Conservation (phyloP, 129 eudicot species). For the Apium graveolens region DNA sequence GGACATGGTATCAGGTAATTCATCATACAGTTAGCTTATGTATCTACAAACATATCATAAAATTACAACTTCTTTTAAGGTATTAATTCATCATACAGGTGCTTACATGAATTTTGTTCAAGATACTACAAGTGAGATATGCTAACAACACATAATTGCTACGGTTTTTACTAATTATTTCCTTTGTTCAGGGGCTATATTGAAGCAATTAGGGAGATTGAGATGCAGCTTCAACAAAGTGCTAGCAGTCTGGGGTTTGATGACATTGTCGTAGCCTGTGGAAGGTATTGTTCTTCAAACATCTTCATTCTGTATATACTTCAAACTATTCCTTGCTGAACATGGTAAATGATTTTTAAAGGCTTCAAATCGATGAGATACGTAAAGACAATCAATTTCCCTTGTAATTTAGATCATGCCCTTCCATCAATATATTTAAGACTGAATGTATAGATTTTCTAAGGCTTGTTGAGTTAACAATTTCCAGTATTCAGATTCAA, state of each 20-base stretch:
- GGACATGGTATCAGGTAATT: too few species aligned
- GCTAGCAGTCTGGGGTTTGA: constrained; percentile 41
- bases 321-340: not conserved
- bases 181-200: constrained; percentile 73
- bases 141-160: not conserved
- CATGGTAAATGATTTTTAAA: not conserved
- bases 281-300: constrained; percentile 43
- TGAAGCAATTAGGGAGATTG: constrained; percentile 87
- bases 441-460: not conserved
- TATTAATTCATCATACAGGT: not conserved
- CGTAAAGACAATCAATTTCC: not conserved
- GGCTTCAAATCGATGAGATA: not conserved
- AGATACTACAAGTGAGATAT: not conserved
- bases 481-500: not conserved
- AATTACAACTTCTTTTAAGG: too few species aligned
- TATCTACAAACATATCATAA: too few species aligned
- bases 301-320: not conserved
- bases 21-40: too few species aligned
- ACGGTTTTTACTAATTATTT: not conserved
- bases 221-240: constrained; percentile 45
- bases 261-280: constrained; percentile 88
- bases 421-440: not conserved
- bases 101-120: not conserved
- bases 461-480: not conserved
- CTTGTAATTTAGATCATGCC: not conserved